These are phyloP conservation scores for Arthroderma sp. DNA, from an alignment of 2,329 filamentous ascomycete species.

Conservation along the genomic window DNA sequence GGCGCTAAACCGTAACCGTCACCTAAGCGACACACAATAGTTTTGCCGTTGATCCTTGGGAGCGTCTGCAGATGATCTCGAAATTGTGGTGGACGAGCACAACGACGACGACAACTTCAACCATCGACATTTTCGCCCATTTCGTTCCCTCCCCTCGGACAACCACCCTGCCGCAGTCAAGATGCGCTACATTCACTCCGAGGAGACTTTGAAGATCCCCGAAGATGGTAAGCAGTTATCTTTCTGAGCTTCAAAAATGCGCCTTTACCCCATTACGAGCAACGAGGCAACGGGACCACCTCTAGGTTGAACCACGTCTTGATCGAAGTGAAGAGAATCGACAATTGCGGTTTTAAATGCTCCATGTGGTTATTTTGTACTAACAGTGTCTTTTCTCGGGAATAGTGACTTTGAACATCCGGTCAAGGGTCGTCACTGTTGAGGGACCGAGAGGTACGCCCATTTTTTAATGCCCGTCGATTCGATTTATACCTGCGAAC, in stretches of 20 bases:
- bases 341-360: too few species aligned
- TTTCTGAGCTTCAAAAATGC: background rate
- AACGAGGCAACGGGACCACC: background rate
- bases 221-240: slow-evolving; percentile 69
- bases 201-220: slow-evolving; percentile 89
- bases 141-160: slow-evolving; percentile 24
- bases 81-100: background rate
- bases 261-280: background rate
- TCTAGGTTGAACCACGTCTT: too few species aligned
- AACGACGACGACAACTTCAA: slow-evolving; percentile 14
- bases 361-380: too few species aligned
- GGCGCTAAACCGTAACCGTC: too few species aligned
- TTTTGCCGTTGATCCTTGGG: too few species aligned
- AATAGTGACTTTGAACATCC: slow-evolving; percentile 93
- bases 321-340: too few species aligned
- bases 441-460: slow-evolving; percentile 79
- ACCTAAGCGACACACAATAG: too few species aligned
- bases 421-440: slow-evolving; percentile 90
- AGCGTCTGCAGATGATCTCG: background rate
- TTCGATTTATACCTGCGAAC: background rate
- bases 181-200: slow-evolving; percentile 99
- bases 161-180: slow-evolving; percentile 44
- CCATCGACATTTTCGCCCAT: background rate
- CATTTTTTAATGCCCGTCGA: background rate
- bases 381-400: too few species aligned